Evolutionary conservation across 129 eudicot genomes (phyloP).

Genomic region (Escallonia herrerae): DNA sequence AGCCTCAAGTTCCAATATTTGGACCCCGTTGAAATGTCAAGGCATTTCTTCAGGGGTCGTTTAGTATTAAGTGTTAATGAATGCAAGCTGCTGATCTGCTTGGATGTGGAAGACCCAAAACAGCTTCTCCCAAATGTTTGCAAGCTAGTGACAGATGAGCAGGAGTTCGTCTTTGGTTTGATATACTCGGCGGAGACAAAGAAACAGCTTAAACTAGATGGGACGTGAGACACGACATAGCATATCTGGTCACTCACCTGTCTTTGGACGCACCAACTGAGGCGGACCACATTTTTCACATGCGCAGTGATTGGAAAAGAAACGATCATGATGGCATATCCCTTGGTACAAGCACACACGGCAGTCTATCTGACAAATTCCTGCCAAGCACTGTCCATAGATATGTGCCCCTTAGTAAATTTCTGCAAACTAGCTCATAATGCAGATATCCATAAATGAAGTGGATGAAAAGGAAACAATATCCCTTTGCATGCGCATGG

Average conservation of each 20-base stretch:
- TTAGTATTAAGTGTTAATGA: constrained; percentile 24
- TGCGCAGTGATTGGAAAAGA: constrained; percentile 35
- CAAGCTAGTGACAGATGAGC: constrained; percentile 13
- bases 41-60: constrained; percentile 23
- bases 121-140: constrained; percentile 17
- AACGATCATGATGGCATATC: constrained; percentile 40
- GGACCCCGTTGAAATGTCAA: constrained; percentile 32
- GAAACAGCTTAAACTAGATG: constrained; percentile 33
- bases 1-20: constrained; percentile 29
- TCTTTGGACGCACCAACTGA: constrained; percentile 20
- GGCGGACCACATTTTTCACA: constrained; percentile 19
- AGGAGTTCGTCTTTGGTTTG: constrained; percentile 24
- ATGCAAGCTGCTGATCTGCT: constrained; percentile 27
- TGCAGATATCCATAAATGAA: not conserved
- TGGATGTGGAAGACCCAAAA: constrained; percentile 16
- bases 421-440: not conserved
- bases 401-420: not conserved
- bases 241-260: constrained; percentile 30
- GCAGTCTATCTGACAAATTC: constrained; percentile 1
- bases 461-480: not conserved
- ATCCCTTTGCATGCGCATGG: no score
- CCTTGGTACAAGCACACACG: not conserved
- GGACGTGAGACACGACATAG: constrained; percentile 20
- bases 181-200: constrained; percentile 23
- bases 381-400: constrained; percentile 13